These are phyloP conservation scores for Epichloe sibirici DNA, from an alignment of 2,329 filamentous ascomycete genomes.

Conservation along the genomic window DNA sequence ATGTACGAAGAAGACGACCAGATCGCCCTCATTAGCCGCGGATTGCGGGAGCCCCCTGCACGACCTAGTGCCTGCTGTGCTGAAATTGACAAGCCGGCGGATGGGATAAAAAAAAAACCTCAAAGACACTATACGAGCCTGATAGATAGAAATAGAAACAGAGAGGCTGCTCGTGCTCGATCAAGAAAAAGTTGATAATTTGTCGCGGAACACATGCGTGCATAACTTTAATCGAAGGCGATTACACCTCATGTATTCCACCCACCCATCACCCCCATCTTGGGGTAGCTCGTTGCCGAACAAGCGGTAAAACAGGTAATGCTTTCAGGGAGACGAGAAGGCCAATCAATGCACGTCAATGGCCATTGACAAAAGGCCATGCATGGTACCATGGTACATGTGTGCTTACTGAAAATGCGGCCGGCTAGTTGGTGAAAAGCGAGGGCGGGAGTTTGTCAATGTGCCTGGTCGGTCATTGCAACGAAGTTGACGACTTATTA, in stretches of 20 bases:
- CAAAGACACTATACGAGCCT: too few relatives aligned
- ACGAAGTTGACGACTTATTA: background rate
- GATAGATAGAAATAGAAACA: too few relatives aligned
- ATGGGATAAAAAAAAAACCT: background rate
- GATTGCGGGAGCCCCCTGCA: background rate
- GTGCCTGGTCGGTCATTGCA: too few relatives aligned
- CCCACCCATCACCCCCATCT: too few relatives aligned
- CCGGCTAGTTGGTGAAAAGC: too few relatives aligned
- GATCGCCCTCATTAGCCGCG: background rate
- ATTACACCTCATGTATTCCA: background rate
- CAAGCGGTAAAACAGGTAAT: conserved; percentile 2
- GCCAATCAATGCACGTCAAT: background rate
- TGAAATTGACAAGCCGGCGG: background rate
- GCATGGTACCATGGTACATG: background rate
- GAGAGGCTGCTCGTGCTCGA: too few relatives aligned
- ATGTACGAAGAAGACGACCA: background rate
- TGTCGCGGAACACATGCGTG: too few relatives aligned
- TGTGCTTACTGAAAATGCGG: too few relatives aligned
- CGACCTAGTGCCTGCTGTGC: background rate
- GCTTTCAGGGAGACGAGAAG: background rate
- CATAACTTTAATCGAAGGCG: background rate
- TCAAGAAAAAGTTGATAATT: too few relatives aligned
- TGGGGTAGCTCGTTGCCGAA: conserved; percentile 1
- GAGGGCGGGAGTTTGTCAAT: too few relatives aligned
- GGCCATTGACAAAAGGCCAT: background rate